Evolutionary conservation across 108 stramenopile genomes (phyloP).

Genomic region (Cylindrotheca closterium): DNA sequence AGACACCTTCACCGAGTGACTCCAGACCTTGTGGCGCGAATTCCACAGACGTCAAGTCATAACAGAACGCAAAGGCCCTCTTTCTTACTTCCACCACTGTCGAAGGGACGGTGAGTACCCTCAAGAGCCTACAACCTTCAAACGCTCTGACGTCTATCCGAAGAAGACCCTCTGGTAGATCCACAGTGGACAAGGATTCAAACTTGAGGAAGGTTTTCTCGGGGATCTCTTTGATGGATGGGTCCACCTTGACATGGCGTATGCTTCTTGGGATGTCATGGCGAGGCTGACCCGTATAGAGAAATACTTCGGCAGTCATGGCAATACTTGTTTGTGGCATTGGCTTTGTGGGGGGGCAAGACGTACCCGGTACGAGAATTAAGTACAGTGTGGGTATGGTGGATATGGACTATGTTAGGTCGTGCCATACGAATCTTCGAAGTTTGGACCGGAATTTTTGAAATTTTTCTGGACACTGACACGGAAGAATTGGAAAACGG

Average conservation of each 20-base stretch:
- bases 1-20: background rate
- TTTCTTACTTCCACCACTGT: background rate
- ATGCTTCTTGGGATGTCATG: background rate
- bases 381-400: too few relatives aligned
- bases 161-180: background rate
- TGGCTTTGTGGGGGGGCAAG: too few relatives aligned
- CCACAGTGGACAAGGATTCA: background rate
- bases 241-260: background rate
- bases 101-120: background rate
- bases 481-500: too few relatives aligned
- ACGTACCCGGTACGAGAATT: too few relatives aligned
- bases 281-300: background rate
- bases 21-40: background rate
- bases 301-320: background rate
- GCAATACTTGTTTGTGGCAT: too few relatives aligned
- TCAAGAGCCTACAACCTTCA: background rate
- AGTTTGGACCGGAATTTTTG: too few relatives aligned
- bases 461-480: too few relatives aligned
- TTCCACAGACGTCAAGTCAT: background rate
- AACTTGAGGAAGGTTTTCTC: background rate
- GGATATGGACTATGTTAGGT: too few relatives aligned
- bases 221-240: background rate
- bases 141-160: background rate
- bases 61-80: background rate
- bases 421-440: too few relatives aligned